phyloP scores from a whole-genome alignment of 148 eudicot genomes.

The Vaccinium corymbosum region DNA sequence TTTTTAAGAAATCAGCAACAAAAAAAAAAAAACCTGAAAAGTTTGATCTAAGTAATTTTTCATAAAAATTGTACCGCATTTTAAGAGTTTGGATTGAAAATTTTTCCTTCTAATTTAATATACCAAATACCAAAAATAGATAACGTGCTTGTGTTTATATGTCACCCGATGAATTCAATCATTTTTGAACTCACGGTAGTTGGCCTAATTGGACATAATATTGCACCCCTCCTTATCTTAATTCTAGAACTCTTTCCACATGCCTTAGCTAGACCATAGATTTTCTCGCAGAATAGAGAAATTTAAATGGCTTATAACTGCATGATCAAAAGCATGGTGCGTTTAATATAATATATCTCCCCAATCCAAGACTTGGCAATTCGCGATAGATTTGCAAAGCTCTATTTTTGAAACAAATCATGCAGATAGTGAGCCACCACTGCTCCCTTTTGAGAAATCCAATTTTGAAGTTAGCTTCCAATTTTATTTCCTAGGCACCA shows the following conservation, averaged over 20 bases:
- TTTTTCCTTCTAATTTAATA: too few species aligned
- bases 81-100: too few species aligned
- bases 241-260: not conserved
- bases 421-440: conserved; percentile 38
- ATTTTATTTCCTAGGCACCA: conserved; percentile 44
- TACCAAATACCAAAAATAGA: too few species aligned
- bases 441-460: conserved; percentile 22
- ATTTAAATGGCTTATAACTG: conserved; percentile 16
- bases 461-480: conserved; percentile 18
- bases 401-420: conserved; percentile 36
- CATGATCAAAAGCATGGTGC: conserved; percentile 50
- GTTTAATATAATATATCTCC: conserved; percentile 32
- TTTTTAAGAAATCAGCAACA: too few species aligned
- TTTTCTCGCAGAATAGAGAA: conserved; percentile 23
- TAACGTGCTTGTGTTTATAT: not conserved
- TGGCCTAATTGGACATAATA: conserved; percentile 22
- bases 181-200: not conserved
- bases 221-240: not conserved
- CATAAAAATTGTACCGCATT: too few species aligned
- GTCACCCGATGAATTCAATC: not conserved
- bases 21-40: too few species aligned
- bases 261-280: conserved; percentile 29
- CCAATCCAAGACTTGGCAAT: conserved; percentile 24
- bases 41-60: too few species aligned
- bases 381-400: conserved; percentile 47